These are phyloP conservation scores for Trametes villosa DNA, from an alignment of 768 basidiomycete genomes.

Conservation along the genomic window DNA sequence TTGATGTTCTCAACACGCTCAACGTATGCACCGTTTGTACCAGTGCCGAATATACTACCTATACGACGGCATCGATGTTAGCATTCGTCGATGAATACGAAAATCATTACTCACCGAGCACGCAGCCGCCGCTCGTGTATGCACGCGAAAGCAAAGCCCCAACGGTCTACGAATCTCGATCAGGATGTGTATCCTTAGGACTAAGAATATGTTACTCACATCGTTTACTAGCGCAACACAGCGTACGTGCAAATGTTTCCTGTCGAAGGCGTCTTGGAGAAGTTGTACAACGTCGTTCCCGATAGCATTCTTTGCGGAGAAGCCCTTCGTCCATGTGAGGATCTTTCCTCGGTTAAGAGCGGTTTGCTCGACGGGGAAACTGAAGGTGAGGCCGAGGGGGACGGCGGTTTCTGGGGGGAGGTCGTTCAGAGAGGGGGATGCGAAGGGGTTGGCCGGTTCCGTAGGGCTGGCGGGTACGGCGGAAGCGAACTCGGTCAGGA, in stretches of 20 bases:
- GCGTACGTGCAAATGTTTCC: constrained; percentile 89
- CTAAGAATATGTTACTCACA: constrained; percentile 49
- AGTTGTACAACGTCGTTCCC: constrained; percentile 89
- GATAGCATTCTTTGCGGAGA: constrained; percentile 87
- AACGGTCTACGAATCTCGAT: constrained; percentile 68
- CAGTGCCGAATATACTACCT: constrained; percentile 93
- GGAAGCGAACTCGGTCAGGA: constrained; percentile 65
- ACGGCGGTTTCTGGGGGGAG: constrained; percentile 40
- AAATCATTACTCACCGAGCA: constrained; percentile 52
- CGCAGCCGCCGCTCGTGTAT: constrained; percentile 90
- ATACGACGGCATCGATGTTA: not conserved
- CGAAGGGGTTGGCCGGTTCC: constrained; percentile 27
- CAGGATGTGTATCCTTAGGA: not conserved
- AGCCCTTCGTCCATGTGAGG: constrained; percentile 96
- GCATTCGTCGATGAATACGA: not conserved
- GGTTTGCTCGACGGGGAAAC: constrained; percentile 97
- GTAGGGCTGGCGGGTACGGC: constrained; percentile 25
- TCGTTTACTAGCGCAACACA: constrained; percentile 95
- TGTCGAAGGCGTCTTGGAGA: constrained; percentile 89
- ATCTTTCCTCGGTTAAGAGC: constrained; percentile 90
- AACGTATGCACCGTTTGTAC: constrained; percentile 97
- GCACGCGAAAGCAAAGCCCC: constrained; percentile 92
- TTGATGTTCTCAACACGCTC: constrained; percentile 84
- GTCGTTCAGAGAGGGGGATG: constrained; percentile 23
- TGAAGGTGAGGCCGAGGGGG: constrained; percentile 92